phyloP scores from a whole-genome alignment of 2,329 filamentous ascomycete species.

The Fusarium equiseti region DNA sequence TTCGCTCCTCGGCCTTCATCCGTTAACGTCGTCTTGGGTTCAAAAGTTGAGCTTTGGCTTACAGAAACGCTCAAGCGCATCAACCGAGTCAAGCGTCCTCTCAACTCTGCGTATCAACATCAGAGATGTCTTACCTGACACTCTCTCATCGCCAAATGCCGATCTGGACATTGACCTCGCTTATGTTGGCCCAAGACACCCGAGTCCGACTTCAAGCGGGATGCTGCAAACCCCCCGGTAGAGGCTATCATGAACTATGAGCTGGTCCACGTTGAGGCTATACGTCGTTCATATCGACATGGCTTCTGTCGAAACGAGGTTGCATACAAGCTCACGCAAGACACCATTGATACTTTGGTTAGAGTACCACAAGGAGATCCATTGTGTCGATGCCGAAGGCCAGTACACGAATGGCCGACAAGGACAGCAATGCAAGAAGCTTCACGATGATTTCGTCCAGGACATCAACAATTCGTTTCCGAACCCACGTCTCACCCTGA shows the following conservation, averaged over 20 bases:
- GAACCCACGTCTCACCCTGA: constrained; percentile 90
- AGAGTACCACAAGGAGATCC: constrained; percentile 97
- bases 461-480: constrained; percentile 96
- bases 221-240: constrained; percentile 67
- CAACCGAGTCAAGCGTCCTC: constrained; percentile 93
- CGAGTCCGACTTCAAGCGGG: constrained; percentile 84
- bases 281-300: constrained; percentile 99
- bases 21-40: constrained; percentile 92
- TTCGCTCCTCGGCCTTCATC: constrained; percentile 91
- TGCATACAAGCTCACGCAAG: constrained; percentile 95
- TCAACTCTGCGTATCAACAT: constrained; percentile 97
- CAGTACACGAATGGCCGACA: no score
- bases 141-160: constrained; percentile 86
- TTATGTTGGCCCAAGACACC: constrained; percentile 94
- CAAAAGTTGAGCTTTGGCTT: constrained; percentile 95
- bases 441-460: constrained; percentile 96
- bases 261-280: constrained; percentile 91
- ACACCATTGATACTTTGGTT: constrained; percentile 92
- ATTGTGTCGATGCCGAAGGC: constrained; percentile 91
- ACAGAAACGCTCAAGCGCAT: constrained; percentile 96
- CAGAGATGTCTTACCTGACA: constrained; percentile 95
- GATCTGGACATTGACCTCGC: constrained; percentile 94
- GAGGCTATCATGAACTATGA: constrained; percentile 94
- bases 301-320: constrained; percentile 95
- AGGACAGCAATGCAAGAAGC: constrained; percentile 94